Conservation (phyloP, 2,329 filamentous ascomycete genomes). For the Calcarisporium arbuscula region DNA sequence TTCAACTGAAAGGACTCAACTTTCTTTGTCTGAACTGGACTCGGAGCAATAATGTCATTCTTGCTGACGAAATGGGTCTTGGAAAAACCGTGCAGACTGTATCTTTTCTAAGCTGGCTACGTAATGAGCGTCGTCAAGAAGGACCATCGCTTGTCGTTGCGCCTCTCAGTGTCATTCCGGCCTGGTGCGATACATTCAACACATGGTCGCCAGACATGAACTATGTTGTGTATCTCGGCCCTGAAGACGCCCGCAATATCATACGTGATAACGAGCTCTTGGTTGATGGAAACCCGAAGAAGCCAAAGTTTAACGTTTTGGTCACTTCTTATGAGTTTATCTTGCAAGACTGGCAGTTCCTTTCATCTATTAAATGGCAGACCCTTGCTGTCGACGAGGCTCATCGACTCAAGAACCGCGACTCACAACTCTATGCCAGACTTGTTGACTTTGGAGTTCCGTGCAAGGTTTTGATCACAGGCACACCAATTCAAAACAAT, state of each 20-base stretch:
- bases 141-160: slow-evolving; percentile 97
- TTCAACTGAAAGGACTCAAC: slow-evolving; percentile 90
- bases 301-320: slow-evolving; percentile 94
- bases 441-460: slow-evolving; percentile 82
- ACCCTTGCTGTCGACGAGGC: slow-evolving; percentile 95
- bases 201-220: slow-evolving; percentile 93
- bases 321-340: slow-evolving; percentile 98
- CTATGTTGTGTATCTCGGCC: slow-evolving; percentile 94
- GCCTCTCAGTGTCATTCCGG: slow-evolving; percentile 91
- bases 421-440: slow-evolving; percentile 86
- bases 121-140: slow-evolving; percentile 81
- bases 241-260: slow-evolving; percentile 75
- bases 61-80: slow-evolving; percentile 97
- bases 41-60: slow-evolving; percentile 86
- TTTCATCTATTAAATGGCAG: slow-evolving; percentile 94
- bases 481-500: slow-evolving; percentile 96
- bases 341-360: slow-evolving; percentile 73
- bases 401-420: slow-evolving; percentile 91
- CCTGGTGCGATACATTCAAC: slow-evolving; percentile 98
- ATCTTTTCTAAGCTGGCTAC: slow-evolving; percentile 93
- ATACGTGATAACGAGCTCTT: slow-evolving; percentile 89
- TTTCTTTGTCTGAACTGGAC: slow-evolving; percentile 97
- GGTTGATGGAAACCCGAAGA: slow-evolving; percentile 76
- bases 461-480: slow-evolving; percentile 87
- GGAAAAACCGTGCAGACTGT: slow-evolving; percentile 98